Evolutionary conservation across 1,139 yeast genomes (phyloP), one percentile per base, ranked within the genome.

Genomic region (Debaryomyces udenii): DNA sequence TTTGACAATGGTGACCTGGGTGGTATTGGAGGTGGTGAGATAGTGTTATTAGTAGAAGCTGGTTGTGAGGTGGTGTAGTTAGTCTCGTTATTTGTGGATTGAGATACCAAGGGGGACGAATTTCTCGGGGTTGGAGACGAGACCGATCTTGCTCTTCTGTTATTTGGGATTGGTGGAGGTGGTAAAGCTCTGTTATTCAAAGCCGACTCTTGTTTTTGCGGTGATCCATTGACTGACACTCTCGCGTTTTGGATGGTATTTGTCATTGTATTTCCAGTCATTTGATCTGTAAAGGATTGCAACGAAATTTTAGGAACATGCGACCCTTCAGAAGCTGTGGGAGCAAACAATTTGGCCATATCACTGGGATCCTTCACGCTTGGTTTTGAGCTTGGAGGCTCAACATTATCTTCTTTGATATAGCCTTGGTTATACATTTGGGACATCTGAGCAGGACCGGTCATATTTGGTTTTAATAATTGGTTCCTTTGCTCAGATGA

Each of bases 401-500:
- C 26, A 23, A n/a, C 9, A 17, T 31, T 32, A 9, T 36, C 27
- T 23, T 36, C 20, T 24, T 38, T 18, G 16, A 29, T 31, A 26
- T 27, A 35, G 14, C 37, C 35, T 4, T 22, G 35, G 29, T 37
- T 41, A 16, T 48, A 42, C 32, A 53, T 51, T 28, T 56, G 62
- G 0, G 69, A 59, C 68, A 69, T 68, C 46, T 70, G 74, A 32
- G 79, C 78, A 2, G 84, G 81, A 0, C 84, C 84, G 1, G 83
- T 79, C 67, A 78, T 75, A 43, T 79, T 74, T 7, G 83, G 83
- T 47, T 68, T 63, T 37, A 76, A 60, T 23, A 55, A 39, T 24
- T 52, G 24, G 15, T 32, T 16, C 13, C 17, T 20, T 14, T 35
- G 38, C 3, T 23, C 31, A 4, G 44, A 24, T 10, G 24, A 20